Evolutionary conservation across 176 grass and related monocot genomes (phyloP).

Genomic region (Carex cristatella): DNA sequence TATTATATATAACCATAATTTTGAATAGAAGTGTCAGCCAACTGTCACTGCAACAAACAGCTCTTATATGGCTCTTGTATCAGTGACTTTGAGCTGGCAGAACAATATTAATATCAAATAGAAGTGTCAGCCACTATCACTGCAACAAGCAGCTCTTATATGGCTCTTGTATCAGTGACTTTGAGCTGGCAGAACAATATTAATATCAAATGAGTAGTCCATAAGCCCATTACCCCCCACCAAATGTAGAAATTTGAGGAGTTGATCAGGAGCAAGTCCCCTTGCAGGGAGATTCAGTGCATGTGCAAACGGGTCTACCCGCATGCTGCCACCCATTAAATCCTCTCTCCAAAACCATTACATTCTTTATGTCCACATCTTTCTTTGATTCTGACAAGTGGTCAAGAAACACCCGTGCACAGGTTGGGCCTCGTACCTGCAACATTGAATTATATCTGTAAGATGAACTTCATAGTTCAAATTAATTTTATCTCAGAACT

Average conservation of each 20-base stretch:
- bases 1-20: neutral
- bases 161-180: neutral
- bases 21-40: neutral
- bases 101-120: neutral
- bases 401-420: conserved; percentile 56
- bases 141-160: neutral
- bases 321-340: conserved; percentile 80
- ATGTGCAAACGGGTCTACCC: conserved; percentile 61
- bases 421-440: conserved; percentile 74
- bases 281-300: conserved; percentile 64
- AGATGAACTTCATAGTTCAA: neutral
- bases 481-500: neutral
- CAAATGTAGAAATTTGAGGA: neutral
- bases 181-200: neutral
- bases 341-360: conserved; percentile 71
- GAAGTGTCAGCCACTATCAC: neutral
- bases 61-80: neutral
- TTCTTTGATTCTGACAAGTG: conserved; percentile 50
- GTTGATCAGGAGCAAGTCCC: conserved; percentile 24
- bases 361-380: conserved; percentile 41
- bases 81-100: neutral
- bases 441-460: neutral
- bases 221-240: conserved; percentile 8
- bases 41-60: neutral
- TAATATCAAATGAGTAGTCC: neutral